Evolutionary conservation across 225 moss, liverwort and hornwort genomes (phyloP), one percentile per base, ranked within the genome.

Genomic region (Asterella californica): DNA sequence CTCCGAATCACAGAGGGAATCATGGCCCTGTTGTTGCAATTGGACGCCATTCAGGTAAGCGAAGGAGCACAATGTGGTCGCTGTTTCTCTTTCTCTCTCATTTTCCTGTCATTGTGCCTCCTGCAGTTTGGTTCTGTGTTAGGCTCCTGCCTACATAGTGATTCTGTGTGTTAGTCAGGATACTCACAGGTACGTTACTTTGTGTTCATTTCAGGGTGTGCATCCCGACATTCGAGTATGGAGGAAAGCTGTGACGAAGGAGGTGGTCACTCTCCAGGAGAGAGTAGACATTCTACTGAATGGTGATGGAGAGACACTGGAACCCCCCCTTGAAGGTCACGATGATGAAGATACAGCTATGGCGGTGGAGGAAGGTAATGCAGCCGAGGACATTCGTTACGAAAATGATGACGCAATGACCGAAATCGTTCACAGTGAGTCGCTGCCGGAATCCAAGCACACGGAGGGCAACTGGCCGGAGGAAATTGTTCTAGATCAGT

Each of bases 251-350:
- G 80, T 78, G n/a, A 81, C 90, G 0, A 89, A 85, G 70, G 88
- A 92, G 78, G 95, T 93, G 7, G 72, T 93, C 15, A 75, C 79
- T 9, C 86, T 95, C 27, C 91, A 95, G 50, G 92, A 90, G 81
- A 89, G 30, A 68, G 76, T 87, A 34, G 83, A 87, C 50, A 46
- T 18, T 22, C 33, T 83, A 1, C 30, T 70, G 21, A 64, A 77
- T 1, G 42, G 47, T 65, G 42, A 37, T 29, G 66, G 29, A 15
- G 42, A 1, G 25, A 14, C 2, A 52, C 30, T 36, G 36, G 46
- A 63, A 7, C 36, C 24, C 45, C 2, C 76, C 6, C n/a, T 59
- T 11, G 15, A 68, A 57, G 42, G 38, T 57, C 29, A 2, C 9
- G 15, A 36, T 24, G 15, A 36, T 24, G 57, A 47, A 0, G 30